These are phyloP conservation scores for Cyclotella sp. DNA, from an alignment of 108 stramenopile species.

Conservation along the genomic window DNA sequence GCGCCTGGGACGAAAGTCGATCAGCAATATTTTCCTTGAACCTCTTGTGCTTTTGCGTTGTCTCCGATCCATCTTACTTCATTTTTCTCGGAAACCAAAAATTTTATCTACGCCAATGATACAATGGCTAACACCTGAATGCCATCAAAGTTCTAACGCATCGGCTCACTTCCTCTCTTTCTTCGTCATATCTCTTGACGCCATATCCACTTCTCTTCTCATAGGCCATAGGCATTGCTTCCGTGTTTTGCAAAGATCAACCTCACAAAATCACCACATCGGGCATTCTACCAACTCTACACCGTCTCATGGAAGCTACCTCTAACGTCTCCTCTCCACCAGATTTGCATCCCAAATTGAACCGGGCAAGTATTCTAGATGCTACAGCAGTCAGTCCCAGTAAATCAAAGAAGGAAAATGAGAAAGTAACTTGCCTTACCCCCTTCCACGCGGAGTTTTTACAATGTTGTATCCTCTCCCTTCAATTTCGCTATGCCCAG, in stretches of 20 bases:
- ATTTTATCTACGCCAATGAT: not conserved
- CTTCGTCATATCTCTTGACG: conserved; percentile 1
- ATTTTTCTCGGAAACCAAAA: too few relatives aligned
- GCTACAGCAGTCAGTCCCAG: not conserved
- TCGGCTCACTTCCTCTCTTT: too few relatives aligned
- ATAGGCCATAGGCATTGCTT: conserved; percentile 35
- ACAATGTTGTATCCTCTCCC: conserved; percentile 59
- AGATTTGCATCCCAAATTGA: not conserved
- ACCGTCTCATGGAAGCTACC: conserved; percentile 37
- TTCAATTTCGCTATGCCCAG: conserved; percentile 60
- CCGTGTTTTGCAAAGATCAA: conserved; percentile 19
- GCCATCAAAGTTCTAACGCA: too few relatives aligned
- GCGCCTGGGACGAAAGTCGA: too few relatives aligned
- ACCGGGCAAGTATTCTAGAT: not conserved
- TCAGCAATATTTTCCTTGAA: too few relatives aligned
- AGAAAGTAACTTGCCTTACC: conserved; percentile 10
- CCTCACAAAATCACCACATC: conserved; percentile 44
- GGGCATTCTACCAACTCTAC: conserved; percentile 59
- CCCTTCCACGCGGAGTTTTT: conserved; percentile 61
- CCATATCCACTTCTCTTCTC: not conserved
- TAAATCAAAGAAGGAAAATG: not conserved
- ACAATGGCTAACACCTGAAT: not conserved
- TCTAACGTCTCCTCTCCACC: not conserved
- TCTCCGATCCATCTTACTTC: too few relatives aligned
- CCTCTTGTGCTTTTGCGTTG: too few relatives aligned